Percentiles rank a stretch among this genome's conserved stretches.
These are phyloP conservation scores for Trichoderma atrobrunneum DNA, from an alignment of 2,329 filamentous ascomycete genomes.

Conservation along the genomic window DNA sequence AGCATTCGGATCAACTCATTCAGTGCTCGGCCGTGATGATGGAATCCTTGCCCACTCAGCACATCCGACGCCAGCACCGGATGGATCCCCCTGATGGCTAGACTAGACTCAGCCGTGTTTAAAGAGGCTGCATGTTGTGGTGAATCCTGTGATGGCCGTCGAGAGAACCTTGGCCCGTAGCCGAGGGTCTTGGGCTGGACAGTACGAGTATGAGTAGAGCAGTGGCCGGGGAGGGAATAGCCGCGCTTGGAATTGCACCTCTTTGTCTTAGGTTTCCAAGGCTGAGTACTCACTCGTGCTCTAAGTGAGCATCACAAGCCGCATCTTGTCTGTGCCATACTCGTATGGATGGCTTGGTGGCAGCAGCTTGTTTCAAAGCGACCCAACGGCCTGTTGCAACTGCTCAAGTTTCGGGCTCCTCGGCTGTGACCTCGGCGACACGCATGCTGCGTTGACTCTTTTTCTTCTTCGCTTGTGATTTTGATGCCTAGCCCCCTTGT, in stretches of 20 bases:
- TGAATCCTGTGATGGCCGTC: neutral
- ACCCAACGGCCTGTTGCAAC: neutral
- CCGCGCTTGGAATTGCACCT: neutral
- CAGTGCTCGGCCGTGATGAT: neutral
- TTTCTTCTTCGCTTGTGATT: neutral
- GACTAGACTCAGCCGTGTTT: neutral
- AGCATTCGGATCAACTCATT: conserved; percentile 4
- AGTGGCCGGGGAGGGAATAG: neutral
- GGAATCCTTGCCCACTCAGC: neutral
- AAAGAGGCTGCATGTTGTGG: conserved; percentile 11
- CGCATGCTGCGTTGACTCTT: neutral
- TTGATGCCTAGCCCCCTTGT: neutral
- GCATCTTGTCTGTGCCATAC: neutral
- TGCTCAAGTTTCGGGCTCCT: neutral
- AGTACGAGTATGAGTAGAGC: neutral
- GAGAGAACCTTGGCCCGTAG: neutral
- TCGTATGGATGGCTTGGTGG: neutral
- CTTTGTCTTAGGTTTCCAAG: neutral
- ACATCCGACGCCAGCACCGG: neutral
- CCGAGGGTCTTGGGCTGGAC: neutral
- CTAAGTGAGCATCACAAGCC: neutral
- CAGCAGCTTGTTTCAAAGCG: neutral
- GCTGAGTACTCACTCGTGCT: neutral
- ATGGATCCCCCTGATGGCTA: neutral
- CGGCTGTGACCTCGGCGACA: conserved; percentile 3